Base-by-base conservation (phyloP, 306 rosid species). In the Geum urbanum region DNA sequence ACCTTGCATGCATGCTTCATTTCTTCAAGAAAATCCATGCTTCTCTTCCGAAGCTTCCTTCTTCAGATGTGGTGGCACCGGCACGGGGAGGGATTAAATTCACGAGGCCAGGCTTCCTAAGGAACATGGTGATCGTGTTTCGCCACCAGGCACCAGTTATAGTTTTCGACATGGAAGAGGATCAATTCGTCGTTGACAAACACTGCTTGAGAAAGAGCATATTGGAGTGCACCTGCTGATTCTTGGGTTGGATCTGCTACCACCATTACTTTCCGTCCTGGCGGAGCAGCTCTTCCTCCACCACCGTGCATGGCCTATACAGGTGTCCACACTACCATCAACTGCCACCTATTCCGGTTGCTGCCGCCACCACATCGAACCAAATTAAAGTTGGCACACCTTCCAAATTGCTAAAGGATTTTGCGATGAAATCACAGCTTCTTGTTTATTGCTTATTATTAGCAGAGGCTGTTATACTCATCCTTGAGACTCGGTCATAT, bases 171-270 rank as follows among this genome's bases (percentile, higher is more conserved):
- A 27, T 91, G 90, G n/a, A 89, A 73, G 2, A 89, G 87, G 55
- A 91, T 83, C 83, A 91, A 61, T 71, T 89, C 91, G n/a, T 91
- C 96, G 22, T 86, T 80, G 27, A 87, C 91, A 11, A 81, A 8
- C 3, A 89, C 71, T 0, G 85, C 87, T 56, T 91, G 86, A 0
- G 84, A 82, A 5, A 91, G 83, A 8, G 94, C 85, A 47, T 89
- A 91, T 62, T 91, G 94, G 1, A 89, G 70, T 8, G 94, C 97
- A 2, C 82, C 84, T 0, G 91, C 86, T 12, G 96, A 89, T 53
- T 91, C 97, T 7, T 89, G 74, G 5, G 87, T 85, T 4, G 94
- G 91, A 14, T 91, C 96, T 0, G 91, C 89, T 6, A 87, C 90
- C 19, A 89, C 91, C 91, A 91, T 85, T 5, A 91, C 79, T 73